Base-by-base conservation (phyloP, 768 basidiomycete species). In the Podaxis sp. region DNA sequence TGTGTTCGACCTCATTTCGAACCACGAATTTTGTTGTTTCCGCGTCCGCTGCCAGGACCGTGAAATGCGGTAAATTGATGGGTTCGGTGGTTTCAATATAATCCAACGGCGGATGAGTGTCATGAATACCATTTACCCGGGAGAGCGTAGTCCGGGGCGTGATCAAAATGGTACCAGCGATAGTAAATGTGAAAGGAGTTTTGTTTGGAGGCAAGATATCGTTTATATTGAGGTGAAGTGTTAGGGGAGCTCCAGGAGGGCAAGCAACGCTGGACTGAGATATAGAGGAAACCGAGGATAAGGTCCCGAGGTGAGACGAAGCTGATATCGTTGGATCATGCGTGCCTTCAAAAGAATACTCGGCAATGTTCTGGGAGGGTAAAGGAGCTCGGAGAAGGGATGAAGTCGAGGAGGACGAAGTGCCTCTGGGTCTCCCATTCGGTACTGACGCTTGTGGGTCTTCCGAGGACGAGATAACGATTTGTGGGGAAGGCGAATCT, bases 161-260 rank as follows among this genome's bases (percentile, higher is more conserved):
- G 36, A 93, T 73, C 3, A 92, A 76, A 49, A 93, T 77, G 6
- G 81, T 86, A 5, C 91, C 90, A 11, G 81, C 79, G 52, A 93
- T 82, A 11, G 77, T 81, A 72, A 93, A 90, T 4, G 81, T 82
- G 68, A 93, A 88, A 15, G 77, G 67, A 63, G 86, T 87, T 73
- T 87, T 89, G 30, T 80, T 75, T 8, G 90, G 84, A 2, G 86
- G 83, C 26, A 85, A 78, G 6, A 93, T 77, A 46, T 93, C 89
- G 66, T 90, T 90, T 80, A 93, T 90, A 69, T 93, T 92, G 63
- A 94, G 66, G 70, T 92, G 90, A 8, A 93, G 74, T 0, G 89
- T 90, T 51, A 94, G 79, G 2, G 89, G 87, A 13, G 80, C 75
- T 19, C 81, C 81, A 0, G 90, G 91, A 11, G 83, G 78, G 19